Conservation (phyloP, 2,329 filamentous ascomycete genomes). For the Penicillium sp. region DNA sequence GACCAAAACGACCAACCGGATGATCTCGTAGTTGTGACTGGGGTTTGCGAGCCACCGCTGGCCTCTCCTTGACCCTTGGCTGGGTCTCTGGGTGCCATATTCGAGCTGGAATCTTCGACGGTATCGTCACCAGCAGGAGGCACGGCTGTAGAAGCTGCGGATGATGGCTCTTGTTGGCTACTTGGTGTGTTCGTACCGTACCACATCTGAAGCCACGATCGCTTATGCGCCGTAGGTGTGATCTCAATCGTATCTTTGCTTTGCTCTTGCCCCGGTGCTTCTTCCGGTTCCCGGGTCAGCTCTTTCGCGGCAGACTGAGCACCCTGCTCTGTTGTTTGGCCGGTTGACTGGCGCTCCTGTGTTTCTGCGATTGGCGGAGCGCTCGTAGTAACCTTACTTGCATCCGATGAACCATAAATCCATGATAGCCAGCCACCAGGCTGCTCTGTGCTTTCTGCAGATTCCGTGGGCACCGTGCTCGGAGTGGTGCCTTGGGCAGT, state of each 20-base stretch:
- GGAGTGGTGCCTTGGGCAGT: slow-evolving; percentile 12
- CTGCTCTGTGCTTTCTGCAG: slow-evolving; percentile 19
- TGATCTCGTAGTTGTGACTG: slow-evolving; percentile 27
- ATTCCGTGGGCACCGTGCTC: slow-evolving; percentile 13
- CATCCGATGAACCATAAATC: slow-evolving; percentile 32
- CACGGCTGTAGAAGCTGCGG: slow-evolving; percentile 13
- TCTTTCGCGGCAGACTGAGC: slow-evolving; percentile 6
- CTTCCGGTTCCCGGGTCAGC: slow-evolving; percentile 13
- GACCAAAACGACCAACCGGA: slow-evolving; percentile 48
- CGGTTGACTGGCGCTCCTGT: slow-evolving; percentile 9
- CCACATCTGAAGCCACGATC: slow-evolving; percentile 50
- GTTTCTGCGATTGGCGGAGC: slow-evolving; percentile 17
- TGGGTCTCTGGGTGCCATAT: slow-evolving; percentile 20
- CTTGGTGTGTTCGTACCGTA: slow-evolving; percentile 30
- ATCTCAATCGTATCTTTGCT: slow-evolving; percentile 3
- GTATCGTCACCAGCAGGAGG: slow-evolving; percentile 11
- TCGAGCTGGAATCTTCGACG: slow-evolving; percentile 10
- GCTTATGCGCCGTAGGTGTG: slow-evolving; percentile 32
- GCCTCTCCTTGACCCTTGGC: slow-evolving; percentile 25
- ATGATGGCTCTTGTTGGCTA: slow-evolving; percentile 27
- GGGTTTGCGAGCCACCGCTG: slow-evolving; percentile 22
- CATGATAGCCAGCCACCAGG: slow-evolving; percentile 40
- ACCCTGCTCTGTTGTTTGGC: slow-evolving; percentile 15
- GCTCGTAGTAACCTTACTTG: slow-evolving; percentile 9
- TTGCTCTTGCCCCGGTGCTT: slow-evolving; percentile 10